Evolutionary conservation across 2,329 filamentous ascomycete species (phyloP).

Genomic region (Trichoderma sp.): DNA sequence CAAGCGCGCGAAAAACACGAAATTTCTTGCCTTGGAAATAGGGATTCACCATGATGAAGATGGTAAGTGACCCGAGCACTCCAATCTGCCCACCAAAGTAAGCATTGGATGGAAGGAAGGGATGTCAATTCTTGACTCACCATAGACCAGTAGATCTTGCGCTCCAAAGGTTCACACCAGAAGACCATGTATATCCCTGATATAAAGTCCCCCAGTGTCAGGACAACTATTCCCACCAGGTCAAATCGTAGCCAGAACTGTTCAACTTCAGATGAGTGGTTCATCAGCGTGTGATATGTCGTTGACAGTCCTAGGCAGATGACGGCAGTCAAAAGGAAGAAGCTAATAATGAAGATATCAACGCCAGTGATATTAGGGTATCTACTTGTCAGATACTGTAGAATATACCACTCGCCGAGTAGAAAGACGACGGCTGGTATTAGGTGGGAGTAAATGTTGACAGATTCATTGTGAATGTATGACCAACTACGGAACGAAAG

Average conservation of each 20-base stretch:
- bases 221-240: constrained; percentile 10
- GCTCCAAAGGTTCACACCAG: constrained; percentile 11
- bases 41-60: constrained; percentile 18
- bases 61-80: constrained; percentile 14
- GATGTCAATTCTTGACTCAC: not conserved
- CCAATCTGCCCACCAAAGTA: not conserved
- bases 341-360: constrained; percentile 9
- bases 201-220: constrained; percentile 12
- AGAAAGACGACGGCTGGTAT: constrained; percentile 8
- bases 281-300: constrained; percentile 6
- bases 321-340: constrained; percentile 11
- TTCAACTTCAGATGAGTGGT: constrained; percentile 9
- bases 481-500: constrained; percentile 14
- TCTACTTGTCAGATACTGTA: not conserved
- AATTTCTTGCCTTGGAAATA: constrained; percentile 4
- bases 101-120: not conserved
- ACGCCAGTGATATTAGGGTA: not conserved
- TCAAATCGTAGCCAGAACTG: constrained; percentile 1
- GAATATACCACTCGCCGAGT: constrained; percentile 14
- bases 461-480: constrained; percentile 13
- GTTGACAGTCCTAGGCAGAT: constrained; percentile 7
- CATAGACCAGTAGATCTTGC: constrained; percentile 21
- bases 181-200: constrained; percentile 20
- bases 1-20: constrained; percentile 7
- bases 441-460: constrained; percentile 13